phyloP scores from a whole-genome alignment of 2,329 filamentous ascomycete genomes.

The Cladosporium austrohemisphaericum region DNA sequence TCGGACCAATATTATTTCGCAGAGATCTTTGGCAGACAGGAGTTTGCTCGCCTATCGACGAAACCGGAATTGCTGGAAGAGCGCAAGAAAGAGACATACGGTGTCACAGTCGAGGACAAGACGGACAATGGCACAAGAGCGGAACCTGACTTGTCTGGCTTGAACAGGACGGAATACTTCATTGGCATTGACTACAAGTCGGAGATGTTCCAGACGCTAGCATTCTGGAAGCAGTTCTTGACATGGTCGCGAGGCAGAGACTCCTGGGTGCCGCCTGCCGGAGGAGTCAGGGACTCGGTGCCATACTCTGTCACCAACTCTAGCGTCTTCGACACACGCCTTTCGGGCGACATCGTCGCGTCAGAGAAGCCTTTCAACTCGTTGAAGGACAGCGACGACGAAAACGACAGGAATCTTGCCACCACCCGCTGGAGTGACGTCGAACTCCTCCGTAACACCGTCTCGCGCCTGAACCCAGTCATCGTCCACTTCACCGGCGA shows the following conservation, averaged over 20 bases:
- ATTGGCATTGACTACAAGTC: constrained; percentile 48
- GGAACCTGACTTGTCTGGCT: constrained; percentile 27
- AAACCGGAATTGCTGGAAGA: constrained; percentile 29
- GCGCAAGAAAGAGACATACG: constrained; percentile 34
- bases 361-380: constrained; percentile 25
- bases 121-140: constrained; percentile 35
- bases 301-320: constrained; percentile 14
- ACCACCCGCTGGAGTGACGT: constrained; percentile 22
- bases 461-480: constrained; percentile 25
- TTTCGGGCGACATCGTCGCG: constrained; percentile 23
- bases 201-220: constrained; percentile 43
- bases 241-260: constrained; percentile 37
- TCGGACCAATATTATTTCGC: constrained; percentile 48
- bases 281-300: constrained; percentile 7
- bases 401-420: constrained; percentile 4
- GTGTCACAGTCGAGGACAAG: constrained; percentile 31
- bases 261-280: constrained; percentile 18
- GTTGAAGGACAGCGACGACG: constrained; percentile 18
- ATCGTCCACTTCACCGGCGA: constrained; percentile 31
- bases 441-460: constrained; percentile 27
- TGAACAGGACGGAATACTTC: constrained; percentile 45
- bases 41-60: constrained; percentile 45
- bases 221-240: constrained; percentile 29
- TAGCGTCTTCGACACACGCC: constrained; percentile 19
- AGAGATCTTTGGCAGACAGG: constrained; percentile 52